Base-by-base conservation (phyloP, 345 rosid genomes). In the Chamaenerion angustifolium region DNA sequence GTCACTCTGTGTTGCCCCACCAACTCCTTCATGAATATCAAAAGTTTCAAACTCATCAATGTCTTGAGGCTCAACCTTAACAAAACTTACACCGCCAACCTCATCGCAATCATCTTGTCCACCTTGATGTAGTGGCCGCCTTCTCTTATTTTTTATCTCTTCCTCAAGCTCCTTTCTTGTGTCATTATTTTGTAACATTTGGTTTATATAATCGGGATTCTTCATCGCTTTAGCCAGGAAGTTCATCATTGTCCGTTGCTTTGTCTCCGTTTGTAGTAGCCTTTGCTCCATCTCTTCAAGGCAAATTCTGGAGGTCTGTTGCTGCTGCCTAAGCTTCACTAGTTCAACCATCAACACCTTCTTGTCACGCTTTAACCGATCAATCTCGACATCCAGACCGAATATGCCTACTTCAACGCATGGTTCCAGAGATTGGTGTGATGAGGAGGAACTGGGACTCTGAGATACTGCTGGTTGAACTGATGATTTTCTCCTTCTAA, bases 201-300 rank as follows among this genome's bases (percentile, higher is more conserved):
- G 90, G 54, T 70, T 80, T 4, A 90, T 35, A 55, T 81, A 75
- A 0, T 61, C 69, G 0, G 94, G 98, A 27, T 83, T 79, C 64
- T 76, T 68, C 60, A 81, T 73, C 18, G 80, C 94, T 46, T 72
- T 73, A 2, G 77, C 85, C 63, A 85, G 53, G 72, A 89, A 89
- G 4, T 75, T 73, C 94, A 85, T 85, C 94, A 85, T 89, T 46
- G 78, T 88, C 45, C 57, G 83, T 70, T 89, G 95, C 64, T 85
- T 85, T 59, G 45, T 58, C 64, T 85, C 94, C 13, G 75, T 74
- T 51, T 77, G 67, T 37, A 69, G 67, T 1, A 89, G 58, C 66
- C 95, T 76, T 56, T 71, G 71, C 41, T 89, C 94, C 80, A 85
- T 70, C 17, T 61, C 71, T 47, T 77, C 74, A 60, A 89, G 60